A percentile compares a stretch with the other conserved stretches of the same genome.
Conservation (phyloP, 805 yeast species). For the Myxozyma sirexii region DNA sequence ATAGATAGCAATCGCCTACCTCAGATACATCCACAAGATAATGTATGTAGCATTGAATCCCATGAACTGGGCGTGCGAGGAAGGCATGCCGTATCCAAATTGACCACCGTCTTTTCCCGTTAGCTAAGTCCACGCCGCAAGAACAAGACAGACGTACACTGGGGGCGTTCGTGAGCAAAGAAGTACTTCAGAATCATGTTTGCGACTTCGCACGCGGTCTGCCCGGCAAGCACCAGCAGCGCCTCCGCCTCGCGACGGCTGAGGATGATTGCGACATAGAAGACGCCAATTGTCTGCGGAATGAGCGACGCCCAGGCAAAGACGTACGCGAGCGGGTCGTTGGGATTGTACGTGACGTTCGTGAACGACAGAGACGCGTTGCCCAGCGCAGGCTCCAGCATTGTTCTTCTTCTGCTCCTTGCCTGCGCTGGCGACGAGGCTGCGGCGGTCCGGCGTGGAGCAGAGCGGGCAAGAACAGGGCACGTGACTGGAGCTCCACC, state of each 20-base stretch:
- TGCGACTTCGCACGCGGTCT: conserved; percentile 70
- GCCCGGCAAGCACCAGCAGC: conserved; percentile 81
- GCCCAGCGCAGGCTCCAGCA: neutral
- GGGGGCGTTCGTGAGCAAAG: conserved; percentile 76
- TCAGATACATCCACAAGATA: conserved; percentile 40
- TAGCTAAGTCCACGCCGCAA: neutral
- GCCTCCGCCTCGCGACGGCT: conserved; percentile 84
- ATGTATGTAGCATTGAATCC: conserved; percentile 63
- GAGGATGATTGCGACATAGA: conserved; percentile 82
- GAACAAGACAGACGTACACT: conserved; percentile 14
- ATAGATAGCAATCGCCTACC: conserved; percentile 11
- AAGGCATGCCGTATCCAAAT: conserved; percentile 90
- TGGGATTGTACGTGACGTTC: conserved; percentile 74
- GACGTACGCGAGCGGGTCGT: conserved; percentile 59
- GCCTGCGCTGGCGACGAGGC: too few species aligned
- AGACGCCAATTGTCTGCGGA: conserved; percentile 77
- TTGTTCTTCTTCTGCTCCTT: neutral
- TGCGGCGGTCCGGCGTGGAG: conserved; percentile 11
- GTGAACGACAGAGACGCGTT: conserved; percentile 69
- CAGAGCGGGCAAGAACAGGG: neutral
- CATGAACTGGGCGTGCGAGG: conserved; percentile 96
- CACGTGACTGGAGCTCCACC: neutral
- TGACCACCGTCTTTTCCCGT: conserved; percentile 27
- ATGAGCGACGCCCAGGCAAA: conserved; percentile 75
- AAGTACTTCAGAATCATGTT: conserved; percentile 68